These are phyloP conservation scores for Fusarium clavum DNA, from an alignment of 2,329 filamentous ascomycete genomes.

Conservation along the genomic window DNA sequence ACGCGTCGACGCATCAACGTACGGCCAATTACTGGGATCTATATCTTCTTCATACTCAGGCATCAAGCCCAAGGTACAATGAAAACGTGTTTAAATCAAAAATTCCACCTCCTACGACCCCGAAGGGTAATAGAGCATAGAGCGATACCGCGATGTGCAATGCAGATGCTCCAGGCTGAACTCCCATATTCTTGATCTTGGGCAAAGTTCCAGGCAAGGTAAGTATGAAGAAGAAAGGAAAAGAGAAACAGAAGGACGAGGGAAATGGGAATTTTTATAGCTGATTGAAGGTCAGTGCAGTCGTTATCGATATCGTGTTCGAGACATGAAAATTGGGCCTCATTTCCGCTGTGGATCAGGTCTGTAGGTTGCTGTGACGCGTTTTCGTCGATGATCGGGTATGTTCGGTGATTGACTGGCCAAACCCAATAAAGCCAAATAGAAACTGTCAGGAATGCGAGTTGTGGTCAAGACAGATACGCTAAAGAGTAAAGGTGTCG, in stretches of 20 bases:
- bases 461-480: neutral
- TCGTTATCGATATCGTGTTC: neutral
- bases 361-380: neutral
- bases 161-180: neutral
- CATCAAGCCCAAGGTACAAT: constrained; percentile 8
- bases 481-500: neutral
- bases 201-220: neutral
- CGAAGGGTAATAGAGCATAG: constrained; percentile 17
- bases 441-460: neutral
- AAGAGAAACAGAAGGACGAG: neutral
- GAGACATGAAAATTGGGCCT: neutral
- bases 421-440: neutral
- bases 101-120: constrained; percentile 19
- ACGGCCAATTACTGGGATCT: fast-evolving
- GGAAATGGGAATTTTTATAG: neutral
- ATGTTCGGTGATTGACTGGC: neutral
- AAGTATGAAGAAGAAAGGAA: constrained; percentile 22
- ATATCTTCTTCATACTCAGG: neutral
- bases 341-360: neutral
- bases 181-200: no score
- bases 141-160: constrained; percentile 23
- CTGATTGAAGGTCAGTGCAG: neutral
- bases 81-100: constrained; percentile 23
- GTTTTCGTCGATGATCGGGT: neutral
- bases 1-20: neutral